These are phyloP conservation scores for Cucumis cinereus DNA, from an alignment of 306 rosid species.

Conservation along the genomic window DNA sequence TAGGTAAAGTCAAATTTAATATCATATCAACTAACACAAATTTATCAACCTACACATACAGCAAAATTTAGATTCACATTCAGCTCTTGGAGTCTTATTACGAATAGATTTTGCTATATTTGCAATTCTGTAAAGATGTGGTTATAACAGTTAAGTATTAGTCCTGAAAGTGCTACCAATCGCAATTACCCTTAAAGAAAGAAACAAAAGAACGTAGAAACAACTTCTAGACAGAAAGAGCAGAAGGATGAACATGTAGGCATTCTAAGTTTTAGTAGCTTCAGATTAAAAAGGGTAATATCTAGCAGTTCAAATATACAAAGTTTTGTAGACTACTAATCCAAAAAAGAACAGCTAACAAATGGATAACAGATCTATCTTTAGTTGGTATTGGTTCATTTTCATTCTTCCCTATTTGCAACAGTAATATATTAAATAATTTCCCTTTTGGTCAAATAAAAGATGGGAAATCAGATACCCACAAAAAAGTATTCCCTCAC, in stretches of 20 bases:
- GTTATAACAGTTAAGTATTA: no score
- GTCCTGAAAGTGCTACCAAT: no score
- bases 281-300: background rate
- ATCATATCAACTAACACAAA: no score
- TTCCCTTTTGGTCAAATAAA: background rate
- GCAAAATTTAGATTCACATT: no score
- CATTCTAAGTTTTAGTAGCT: slow-evolving; percentile 1
- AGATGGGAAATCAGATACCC: slow-evolving; percentile 1
- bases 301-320: background rate
- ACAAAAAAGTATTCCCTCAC: background rate
- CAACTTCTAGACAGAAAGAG: background rate
- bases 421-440: background rate
- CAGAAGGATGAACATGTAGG: background rate
- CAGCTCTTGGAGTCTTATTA: no score
- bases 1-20: no score
- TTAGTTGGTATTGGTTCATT: background rate
- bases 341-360: background rate
- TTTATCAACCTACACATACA: no score
- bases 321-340: background rate
- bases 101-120: no score
- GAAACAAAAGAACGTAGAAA: background rate
- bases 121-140: no score
- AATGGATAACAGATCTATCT: background rate
- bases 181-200: background rate
- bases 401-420: background rate